These are phyloP conservation scores for Colletotrichum tanaceti DNA, from an alignment of 2,329 filamentous ascomycete genomes.

Conservation along the genomic window DNA sequence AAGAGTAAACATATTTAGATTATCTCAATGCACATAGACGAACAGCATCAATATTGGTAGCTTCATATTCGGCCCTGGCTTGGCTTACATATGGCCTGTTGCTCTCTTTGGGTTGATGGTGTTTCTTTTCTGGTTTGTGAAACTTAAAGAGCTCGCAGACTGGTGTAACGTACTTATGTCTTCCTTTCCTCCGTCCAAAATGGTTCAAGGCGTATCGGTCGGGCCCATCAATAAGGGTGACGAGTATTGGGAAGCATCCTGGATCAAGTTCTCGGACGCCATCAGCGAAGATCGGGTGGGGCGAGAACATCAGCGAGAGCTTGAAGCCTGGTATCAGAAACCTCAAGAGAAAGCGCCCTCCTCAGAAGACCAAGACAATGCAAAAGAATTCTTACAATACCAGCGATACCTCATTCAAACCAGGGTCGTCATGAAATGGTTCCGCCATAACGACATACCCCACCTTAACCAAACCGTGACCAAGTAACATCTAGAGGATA, in stretches of 20 bases:
- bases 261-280: conserved; percentile 48
- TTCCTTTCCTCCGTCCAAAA: not conserved
- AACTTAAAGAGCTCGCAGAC: no score
- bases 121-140: no score
- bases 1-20: not conserved
- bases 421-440: conserved; percentile 51
- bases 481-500: conserved; percentile 47
- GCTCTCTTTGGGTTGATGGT: not conserved
- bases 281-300: conserved; percentile 43
- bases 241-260: conserved; percentile 48
- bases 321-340: not conserved
- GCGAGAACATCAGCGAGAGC: conserved; percentile 21
- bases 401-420: conserved; percentile 46
- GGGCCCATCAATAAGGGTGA: conserved; percentile 46
- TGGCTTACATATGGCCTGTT: no score
- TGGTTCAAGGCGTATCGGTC: conserved; percentile 46
- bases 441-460: conserved; percentile 45
- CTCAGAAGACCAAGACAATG: not conserved
- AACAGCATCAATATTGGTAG: no score
- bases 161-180: no score
- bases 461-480: conserved; percentile 54
- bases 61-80: no score
- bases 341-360: not conserved
- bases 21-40: not conserved
- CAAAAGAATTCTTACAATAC: conserved; percentile 28